Percentiles rank a stretch among this genome's conserved stretches.
Conservation (phyloP, 352 stramenopile species). For the Phytopythium kandeliae region DNA sequence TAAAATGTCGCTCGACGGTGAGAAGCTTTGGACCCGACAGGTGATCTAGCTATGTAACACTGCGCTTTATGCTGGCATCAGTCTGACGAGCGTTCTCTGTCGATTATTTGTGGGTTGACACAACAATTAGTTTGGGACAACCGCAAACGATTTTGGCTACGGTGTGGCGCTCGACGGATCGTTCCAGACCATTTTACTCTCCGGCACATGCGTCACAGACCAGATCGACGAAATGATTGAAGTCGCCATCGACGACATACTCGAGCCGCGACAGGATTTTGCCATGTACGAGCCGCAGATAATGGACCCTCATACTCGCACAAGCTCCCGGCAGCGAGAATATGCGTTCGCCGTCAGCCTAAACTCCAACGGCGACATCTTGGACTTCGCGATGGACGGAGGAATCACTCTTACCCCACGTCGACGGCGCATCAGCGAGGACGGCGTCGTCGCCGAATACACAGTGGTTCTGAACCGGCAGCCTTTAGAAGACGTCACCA, state of each 20-base stretch:
- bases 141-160: conserved; percentile 52
- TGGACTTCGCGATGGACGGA: conserved; percentile 70
- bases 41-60: conserved; percentile 15
- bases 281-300: conserved; percentile 40
- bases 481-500: conserved; percentile 38
- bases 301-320: conserved; percentile 35
- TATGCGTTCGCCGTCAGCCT: conserved; percentile 60
- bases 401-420: conserved; percentile 48
- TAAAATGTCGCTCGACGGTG: conserved; percentile 39
- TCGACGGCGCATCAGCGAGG: conserved; percentile 44
- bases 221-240: conserved; percentile 40
- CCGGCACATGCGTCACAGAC: conserved; percentile 33
- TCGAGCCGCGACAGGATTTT: conserved; percentile 35
- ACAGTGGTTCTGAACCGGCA: conserved; percentile 61
- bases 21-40: conserved; percentile 67
- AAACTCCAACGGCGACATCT: conserved; percentile 44
- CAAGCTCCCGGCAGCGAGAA: conserved; percentile 9
- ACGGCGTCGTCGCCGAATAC: conserved; percentile 45
- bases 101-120: no score
- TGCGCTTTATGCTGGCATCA: no score
- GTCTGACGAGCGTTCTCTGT: no score
- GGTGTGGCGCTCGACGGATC: conserved; percentile 36
- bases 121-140: conserved; percentile 47
- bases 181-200: conserved; percentile 52
- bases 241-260: conserved; percentile 26